Evolutionary conservation across 805 yeast species (phyloP), one percentile per base, ranked within the genome.

Genomic region (Candida nanaspora): DNA sequence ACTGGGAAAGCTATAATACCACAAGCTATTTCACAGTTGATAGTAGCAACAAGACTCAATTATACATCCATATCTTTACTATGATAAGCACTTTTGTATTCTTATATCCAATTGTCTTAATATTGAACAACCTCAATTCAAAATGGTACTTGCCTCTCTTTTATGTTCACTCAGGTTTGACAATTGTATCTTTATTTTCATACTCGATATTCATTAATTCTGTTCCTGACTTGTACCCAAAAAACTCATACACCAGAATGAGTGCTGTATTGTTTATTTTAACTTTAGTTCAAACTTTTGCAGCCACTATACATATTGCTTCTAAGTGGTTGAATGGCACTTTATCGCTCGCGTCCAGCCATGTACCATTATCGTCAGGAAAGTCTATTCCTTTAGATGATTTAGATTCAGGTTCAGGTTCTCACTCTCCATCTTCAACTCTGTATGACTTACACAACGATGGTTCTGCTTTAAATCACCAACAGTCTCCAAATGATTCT

Each of bases 1-100:
- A 73, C 60, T 89, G 97, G 97, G 79, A 78, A 37, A 56, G 61
- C 21, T 89, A 88, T 61, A 78, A 84, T 53, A 78, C 94, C 13
- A 82, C 91, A 2, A 80, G 86, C 3, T 88, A 72, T 57, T 78
- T 86, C 62, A 78, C 75, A 7, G 54, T 74, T 11, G 71, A 69
- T 0, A 50, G 72, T 2, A 70, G 77, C 3, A 70, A 70, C 47
- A 72, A 76, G 42, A 43, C 67, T 13, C 70, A 80, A 1, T 62
- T 88, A 23, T 67, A 68, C 46, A 50, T 67, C 32, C 96, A 88
- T 53, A 62, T 78, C 9, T 49, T 57, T 2, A 57, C 76, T 3
- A 55, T 75, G 13, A 38, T 68, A 2, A 9, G 66, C 0, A 59
- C 81, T 1, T 69, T 76, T 44, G 56, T 78, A 13, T 50, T 82